Percentiles rank a stretch among this genome's conserved stretches.
Conservation (phyloP, 2,329 filamentous ascomycete species). For the Aureobasidium zeae region DNA sequence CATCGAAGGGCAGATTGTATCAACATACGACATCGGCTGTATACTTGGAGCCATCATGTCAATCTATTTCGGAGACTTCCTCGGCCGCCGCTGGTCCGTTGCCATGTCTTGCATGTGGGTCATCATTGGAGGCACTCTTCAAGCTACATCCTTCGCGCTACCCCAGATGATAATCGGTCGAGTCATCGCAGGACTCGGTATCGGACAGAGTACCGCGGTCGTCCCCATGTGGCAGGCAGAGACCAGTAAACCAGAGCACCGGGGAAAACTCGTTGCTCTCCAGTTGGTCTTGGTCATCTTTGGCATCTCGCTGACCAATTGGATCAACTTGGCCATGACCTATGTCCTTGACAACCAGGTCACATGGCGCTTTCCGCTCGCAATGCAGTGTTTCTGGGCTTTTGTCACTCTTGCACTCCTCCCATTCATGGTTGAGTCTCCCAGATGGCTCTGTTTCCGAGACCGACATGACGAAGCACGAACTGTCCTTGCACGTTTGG, state of each 20-base stretch:
- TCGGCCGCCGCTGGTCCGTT: conserved; percentile 34
- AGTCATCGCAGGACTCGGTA: conserved; percentile 45
- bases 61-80: conserved; percentile 34
- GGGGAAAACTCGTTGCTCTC: conserved; percentile 35
- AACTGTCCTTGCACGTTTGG: conserved; percentile 16
- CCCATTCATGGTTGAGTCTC: conserved; percentile 18
- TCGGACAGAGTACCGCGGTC: conserved; percentile 47
- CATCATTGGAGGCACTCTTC: conserved; percentile 35
- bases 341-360: conserved; percentile 17
- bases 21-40: conserved; percentile 33
- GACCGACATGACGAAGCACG: conserved; percentile 18
- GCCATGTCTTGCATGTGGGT: conserved; percentile 33
- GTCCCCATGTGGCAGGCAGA: conserved; percentile 46
- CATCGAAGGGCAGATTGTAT: conserved; percentile 32
- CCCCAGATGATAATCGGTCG: conserved; percentile 46
- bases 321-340: conserved; percentile 19
- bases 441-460: conserved; percentile 19
- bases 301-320: conserved; percentile 18
- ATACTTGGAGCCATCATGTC: conserved; percentile 39
- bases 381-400: conserved; percentile 18
- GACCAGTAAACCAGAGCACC: conserved; percentile 40
- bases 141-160: conserved; percentile 22
- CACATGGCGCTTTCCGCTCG: conserved; percentile 19
- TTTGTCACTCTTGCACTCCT: conserved; percentile 16
- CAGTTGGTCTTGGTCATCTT: conserved; percentile 17